phyloP scores from a whole-genome alignment of 257 asterid genomes.

The Capsicum rhomboideum region DNA sequence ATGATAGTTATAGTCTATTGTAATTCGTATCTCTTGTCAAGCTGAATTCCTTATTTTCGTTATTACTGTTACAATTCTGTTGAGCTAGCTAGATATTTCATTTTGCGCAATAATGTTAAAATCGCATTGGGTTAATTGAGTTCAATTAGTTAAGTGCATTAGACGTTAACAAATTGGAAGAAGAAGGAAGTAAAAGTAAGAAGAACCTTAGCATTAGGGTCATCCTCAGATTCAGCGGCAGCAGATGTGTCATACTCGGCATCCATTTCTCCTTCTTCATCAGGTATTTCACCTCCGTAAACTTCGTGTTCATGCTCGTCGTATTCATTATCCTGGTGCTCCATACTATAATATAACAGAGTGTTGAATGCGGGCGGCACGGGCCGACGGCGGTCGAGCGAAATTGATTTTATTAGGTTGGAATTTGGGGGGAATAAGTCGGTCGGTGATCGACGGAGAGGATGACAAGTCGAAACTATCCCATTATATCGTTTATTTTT shows the following conservation, averaged over 20 bases:
- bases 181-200: neutral
- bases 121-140: no score
- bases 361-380: neutral
- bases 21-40: no score
- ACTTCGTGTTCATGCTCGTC: slow-evolving; percentile 13
- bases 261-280: slow-evolving; percentile 15
- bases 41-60: no score
- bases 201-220: slow-evolving; percentile 10
- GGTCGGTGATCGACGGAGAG: slow-evolving; percentile 8
- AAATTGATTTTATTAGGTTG: neutral
- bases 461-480: neutral
- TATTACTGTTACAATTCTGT: no score
- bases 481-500: neutral
- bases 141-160: neutral
- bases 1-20: no score
- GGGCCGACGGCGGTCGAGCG: neutral
- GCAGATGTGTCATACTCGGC: slow-evolving; percentile 7
- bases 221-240: slow-evolving; percentile 9
- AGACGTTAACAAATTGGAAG: neutral
- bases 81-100: no score
- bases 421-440: neutral
- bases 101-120: no score
- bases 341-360: neutral
- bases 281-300: slow-evolving; percentile 13
- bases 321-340: neutral